Evolutionary conservation across 495 filamentous ascomycete species (phyloP).

Genomic region (Chlorociboria aeruginascens): DNA sequence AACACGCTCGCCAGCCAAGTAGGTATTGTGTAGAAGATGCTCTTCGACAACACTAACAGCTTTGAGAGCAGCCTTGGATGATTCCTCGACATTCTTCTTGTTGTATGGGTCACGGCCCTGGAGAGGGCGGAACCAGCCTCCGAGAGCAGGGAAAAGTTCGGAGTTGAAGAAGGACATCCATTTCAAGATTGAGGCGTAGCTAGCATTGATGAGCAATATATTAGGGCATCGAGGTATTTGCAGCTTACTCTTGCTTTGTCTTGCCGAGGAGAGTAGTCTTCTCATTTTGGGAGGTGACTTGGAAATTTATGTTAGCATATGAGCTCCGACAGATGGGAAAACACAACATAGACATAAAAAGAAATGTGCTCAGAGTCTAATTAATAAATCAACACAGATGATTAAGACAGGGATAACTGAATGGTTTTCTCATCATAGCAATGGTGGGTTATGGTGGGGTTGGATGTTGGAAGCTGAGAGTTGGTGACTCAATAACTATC

Average conservation of each 20-base stretch:
- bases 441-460: not conserved
- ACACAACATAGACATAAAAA: not conserved
- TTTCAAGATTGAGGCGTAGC: conserved; percentile 87
- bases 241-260: conserved; percentile 90
- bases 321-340: conserved; percentile 3
- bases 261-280: conserved; percentile 98
- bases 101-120: conserved; percentile 73
- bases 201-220: conserved; percentile 17
- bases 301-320: conserved; percentile 24
- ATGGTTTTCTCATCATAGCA: conserved; percentile 69
- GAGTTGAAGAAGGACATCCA: conserved; percentile 91
- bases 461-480: not conserved
- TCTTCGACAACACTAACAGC: conserved; percentile 61
- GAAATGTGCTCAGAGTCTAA: conserved; percentile 36
- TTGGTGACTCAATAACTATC: conserved; percentile 1
- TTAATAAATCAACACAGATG: conserved; percentile 63
- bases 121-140: conserved; percentile 81
- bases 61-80: conserved; percentile 51
- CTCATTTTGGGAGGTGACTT: conserved; percentile 99
- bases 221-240: not conserved
- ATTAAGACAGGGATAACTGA: conserved; percentile 99
- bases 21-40: conserved; percentile 88
- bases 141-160: conserved; percentile 66
- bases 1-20: conserved; percentile 93
- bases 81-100: conserved; percentile 90